phyloP scores from a whole-genome alignment of 1,284 basidiomycete genomes.

The Heterobasidion parviporum region DNA sequence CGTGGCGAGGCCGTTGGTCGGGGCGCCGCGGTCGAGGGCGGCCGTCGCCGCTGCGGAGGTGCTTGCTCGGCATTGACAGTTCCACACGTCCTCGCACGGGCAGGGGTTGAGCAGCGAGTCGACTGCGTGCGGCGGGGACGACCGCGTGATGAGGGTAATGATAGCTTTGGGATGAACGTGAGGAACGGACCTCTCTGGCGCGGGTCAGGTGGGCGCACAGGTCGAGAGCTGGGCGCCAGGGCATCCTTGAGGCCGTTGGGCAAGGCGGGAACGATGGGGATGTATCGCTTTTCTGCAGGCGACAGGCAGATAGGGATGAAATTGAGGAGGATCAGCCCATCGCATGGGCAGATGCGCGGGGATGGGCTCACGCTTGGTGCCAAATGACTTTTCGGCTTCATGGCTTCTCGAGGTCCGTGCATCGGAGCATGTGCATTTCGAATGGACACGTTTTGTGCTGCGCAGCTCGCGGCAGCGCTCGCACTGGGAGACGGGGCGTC shows the following conservation, averaged over 20 bases:
- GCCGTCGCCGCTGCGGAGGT: constrained; percentile 9
- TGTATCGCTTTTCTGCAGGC: constrained; percentile 18
- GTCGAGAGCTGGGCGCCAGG: background rate
- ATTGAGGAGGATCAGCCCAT: background rate
- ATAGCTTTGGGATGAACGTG: background rate
- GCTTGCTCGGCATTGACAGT: constrained; percentile 38
- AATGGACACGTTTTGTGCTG: constrained; percentile 65
- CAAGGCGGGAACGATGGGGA: constrained; percentile 17
- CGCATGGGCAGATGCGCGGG: background rate
- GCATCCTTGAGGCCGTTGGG: constrained; percentile 23
- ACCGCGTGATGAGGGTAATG: background rate
- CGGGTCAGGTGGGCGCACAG: constrained; percentile 24
- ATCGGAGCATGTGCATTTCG: constrained; percentile 61
- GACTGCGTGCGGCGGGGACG: constrained; percentile 28
- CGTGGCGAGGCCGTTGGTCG: constrained; percentile 28
- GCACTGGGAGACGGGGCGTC: constrained; percentile 79
- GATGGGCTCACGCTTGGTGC: constrained; percentile 42
- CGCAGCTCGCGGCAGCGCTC: constrained; percentile 69
- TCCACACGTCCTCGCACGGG: constrained; percentile 42
- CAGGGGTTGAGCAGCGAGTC: constrained; percentile 57
- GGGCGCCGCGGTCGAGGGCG: background rate
- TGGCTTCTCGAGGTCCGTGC: constrained; percentile 24
- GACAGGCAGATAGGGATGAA: constrained; percentile 2
- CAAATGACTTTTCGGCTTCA: constrained; percentile 24
- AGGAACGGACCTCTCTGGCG: constrained; percentile 42